Evolutionary conservation across 2,329 filamentous ascomycete genomes (phyloP).

Genomic region (Aureobasidium namibiae): DNA sequence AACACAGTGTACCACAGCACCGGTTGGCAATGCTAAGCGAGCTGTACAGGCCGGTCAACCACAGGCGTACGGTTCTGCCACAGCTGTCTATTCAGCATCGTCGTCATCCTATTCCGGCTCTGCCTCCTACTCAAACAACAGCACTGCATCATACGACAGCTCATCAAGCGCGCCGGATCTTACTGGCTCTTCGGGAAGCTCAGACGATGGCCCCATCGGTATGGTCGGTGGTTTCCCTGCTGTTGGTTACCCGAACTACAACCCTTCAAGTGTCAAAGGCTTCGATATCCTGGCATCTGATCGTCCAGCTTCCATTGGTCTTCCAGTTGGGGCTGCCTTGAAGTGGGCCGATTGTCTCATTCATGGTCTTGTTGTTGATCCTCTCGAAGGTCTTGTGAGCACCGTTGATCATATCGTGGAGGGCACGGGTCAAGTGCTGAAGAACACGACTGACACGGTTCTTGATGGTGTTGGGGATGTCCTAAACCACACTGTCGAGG

Average conservation of each 20-base stretch:
- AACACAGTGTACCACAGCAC: conserved; percentile 13
- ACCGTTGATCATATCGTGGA: neutral
- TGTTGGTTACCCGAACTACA: conserved; percentile 16
- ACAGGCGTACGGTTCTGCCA: neutral
- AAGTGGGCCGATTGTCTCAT: conserved; percentile 13
- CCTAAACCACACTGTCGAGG: neutral
- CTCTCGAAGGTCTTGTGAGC: neutral
- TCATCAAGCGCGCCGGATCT: neutral
- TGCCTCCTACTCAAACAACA: neutral
- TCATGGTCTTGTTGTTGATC: conserved; percentile 7
- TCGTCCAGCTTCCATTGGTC: conserved; percentile 13
- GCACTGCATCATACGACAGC: neutral
- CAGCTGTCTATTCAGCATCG: neutral
- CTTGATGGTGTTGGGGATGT: neutral
- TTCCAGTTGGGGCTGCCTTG: conserved; percentile 12
- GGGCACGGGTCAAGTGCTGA: neutral
- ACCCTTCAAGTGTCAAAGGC: conserved; percentile 2
- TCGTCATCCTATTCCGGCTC: neutral
- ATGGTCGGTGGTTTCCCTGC: conserved; percentile 10
- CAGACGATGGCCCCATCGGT: neutral
- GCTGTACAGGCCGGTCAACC: neutral
- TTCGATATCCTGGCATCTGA: neutral
- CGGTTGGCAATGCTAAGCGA: conserved; percentile 2
- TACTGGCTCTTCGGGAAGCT: neutral
- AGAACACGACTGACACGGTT: neutral